These are phyloP conservation scores for Hortaea sp. DNA, from an alignment of 2,329 filamentous ascomycete species.

Conservation along the genomic window DNA sequence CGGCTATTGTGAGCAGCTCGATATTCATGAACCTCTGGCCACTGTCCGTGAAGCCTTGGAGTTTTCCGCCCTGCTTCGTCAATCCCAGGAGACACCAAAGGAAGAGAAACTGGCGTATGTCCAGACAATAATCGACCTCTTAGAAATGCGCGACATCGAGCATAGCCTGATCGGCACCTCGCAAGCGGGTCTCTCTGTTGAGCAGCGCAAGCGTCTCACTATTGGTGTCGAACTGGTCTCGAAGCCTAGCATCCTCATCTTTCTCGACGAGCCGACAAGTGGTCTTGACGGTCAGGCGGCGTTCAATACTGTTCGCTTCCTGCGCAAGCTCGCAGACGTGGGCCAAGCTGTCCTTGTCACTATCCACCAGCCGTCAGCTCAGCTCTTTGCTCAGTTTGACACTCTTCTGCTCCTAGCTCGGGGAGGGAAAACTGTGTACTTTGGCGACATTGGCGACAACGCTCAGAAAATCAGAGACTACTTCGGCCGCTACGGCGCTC, in stretches of 20 bases:
- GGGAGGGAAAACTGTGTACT: slow-evolving; percentile 47
- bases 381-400: slow-evolving; percentile 47
- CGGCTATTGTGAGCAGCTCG: slow-evolving; percentile 55
- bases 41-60: slow-evolving; percentile 57
- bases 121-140: slow-evolving; percentile 51
- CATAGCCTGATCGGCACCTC: slow-evolving; percentile 55
- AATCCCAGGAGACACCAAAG: slow-evolving; percentile 47
- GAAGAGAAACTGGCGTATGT: slow-evolving; percentile 56
- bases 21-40: slow-evolving; percentile 51
- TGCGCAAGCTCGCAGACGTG: slow-evolving; percentile 61
- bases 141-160: slow-evolving; percentile 56
- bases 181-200: slow-evolving; percentile 51
- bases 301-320: slow-evolving; percentile 67
- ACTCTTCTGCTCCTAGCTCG: not conserved
- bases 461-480: slow-evolving; percentile 55
- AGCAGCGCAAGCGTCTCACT: slow-evolving; percentile 53
- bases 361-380: slow-evolving; percentile 79
- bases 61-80: slow-evolving; percentile 54
- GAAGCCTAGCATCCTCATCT: slow-evolving; percentile 62
- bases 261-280: slow-evolving; percentile 68
- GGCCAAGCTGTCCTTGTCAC: slow-evolving; percentile 84
- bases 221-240: slow-evolving; percentile 52
- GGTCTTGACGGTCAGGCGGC: slow-evolving; percentile 53
- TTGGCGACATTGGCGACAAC: slow-evolving; percentile 66
- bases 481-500: slow-evolving; percentile 39